Percentiles rank a stretch among this genome's conserved stretches.
phyloP scores from a whole-genome alignment of 352 stramenopile genomes.

The Globisporangium uncinulatum region DNA sequence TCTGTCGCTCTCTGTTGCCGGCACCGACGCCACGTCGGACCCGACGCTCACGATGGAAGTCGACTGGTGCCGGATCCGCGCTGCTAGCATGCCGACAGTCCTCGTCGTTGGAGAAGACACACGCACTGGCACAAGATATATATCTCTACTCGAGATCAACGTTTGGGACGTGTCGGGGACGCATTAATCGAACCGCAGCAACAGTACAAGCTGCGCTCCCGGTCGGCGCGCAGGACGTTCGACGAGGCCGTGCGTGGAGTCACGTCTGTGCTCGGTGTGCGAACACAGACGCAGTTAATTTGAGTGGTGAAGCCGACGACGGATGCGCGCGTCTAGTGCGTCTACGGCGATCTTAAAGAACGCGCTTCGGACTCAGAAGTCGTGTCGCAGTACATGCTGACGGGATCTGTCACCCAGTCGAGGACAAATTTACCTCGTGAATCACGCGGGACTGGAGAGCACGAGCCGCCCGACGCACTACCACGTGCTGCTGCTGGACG shows the following conservation, averaged over 20 bases:
- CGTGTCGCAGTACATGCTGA: slow-evolving; percentile 73
- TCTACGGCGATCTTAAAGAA: slow-evolving; percentile 74
- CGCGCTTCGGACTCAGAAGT: slow-evolving; percentile 60
- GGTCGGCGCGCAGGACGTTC: slow-evolving; percentile 35
- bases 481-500: slow-evolving; percentile 65
- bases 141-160: too few species aligned
- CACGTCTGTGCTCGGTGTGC: slow-evolving; percentile 16
- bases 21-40: too few species aligned
- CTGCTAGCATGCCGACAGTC: too few species aligned
- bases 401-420: slow-evolving; percentile 75
- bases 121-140: too few species aligned
- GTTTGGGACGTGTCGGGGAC: too few species aligned
- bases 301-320: slow-evolving; percentile 52
- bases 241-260: slow-evolving; percentile 29
- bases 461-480: slow-evolving; percentile 86
- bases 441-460: slow-evolving; percentile 73
- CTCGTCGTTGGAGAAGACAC: too few species aligned
- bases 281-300: slow-evolving; percentile 30
- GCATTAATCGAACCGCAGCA: slow-evolving; percentile 1
- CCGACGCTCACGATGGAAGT: too few species aligned
- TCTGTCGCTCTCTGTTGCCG: too few species aligned
- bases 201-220: slow-evolving; percentile 22
- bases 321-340: slow-evolving; percentile 38
- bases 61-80: too few species aligned
- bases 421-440: slow-evolving; percentile 89